Base-by-base conservation (phyloP, 2,329 filamentous ascomycete species). In the Aureobasidium subglaciale region DNA sequence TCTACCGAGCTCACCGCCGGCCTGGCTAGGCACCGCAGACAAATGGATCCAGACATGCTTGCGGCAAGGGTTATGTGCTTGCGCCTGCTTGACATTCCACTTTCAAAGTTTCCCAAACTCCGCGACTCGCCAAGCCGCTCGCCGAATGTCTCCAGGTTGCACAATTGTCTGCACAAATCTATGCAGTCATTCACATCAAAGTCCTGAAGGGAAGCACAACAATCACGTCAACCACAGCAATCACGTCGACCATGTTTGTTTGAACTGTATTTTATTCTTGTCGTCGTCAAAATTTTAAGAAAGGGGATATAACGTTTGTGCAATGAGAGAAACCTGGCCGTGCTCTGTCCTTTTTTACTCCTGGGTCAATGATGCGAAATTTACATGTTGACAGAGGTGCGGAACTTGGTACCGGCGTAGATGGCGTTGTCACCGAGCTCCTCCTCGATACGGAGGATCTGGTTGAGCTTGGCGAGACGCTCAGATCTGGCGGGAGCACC, bases 371-470 rank as follows among this genome's bases (percentile, higher is more conserved):
- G 1, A 29, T 30, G 25, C 22, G 18, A 25, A 18, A 41, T 74
- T 84, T 89, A 95, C 76, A 96, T 75, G 80, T 88, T 91, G 69
- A 96, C 86, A 61, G 92, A 78, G 66, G 78, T 90, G 79, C 92
- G 88, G 89, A 97, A 99, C 71, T 90, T 90, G 70, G 81, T 77
- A 66, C 93, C 93, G 66, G 92, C 91, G 73, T 92, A 99, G 76
- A 97, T 71, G 65, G 92, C 61, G 48, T 93, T 86, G 68, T 85
- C 82, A 67, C 91, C 91, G 63, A 99, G 87, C 83, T 99, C 93
- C 81, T 99, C 93, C 84, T 99, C 93, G 68, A 99, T 99, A 72
- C 93, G 90, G 71, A 99, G 88, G 70, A 99, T 96, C 83, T 99
- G 93, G 88, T 99, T 99, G 73, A 99, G 88, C 85, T 99, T 99